Evolutionary conservation across 306 rosid species (phyloP), one percentile per base, ranked within the genome.

Genomic region (Quercus robur): DNA sequence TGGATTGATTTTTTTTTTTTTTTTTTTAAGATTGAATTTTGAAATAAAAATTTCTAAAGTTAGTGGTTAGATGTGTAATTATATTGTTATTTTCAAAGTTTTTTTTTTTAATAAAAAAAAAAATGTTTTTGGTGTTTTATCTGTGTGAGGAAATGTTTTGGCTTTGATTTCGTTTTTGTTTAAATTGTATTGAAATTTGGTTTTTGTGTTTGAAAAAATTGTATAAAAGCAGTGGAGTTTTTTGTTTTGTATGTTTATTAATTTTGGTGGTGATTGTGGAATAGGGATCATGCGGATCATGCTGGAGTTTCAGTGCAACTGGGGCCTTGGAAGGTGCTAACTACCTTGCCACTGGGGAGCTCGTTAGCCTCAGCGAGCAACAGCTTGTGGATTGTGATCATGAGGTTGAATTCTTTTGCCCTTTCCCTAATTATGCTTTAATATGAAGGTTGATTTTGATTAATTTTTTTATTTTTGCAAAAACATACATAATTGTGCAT

Each of bases 321-420:
- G 99, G 99, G 44, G 99, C 99, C 11, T 82, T 96, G 71, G 98
- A 96, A 91, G 99, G 99, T 85, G 98, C 98, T 71, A 88, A 93
- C 77, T 93, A 85, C 79, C 91, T 96, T 6, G 78, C 98, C 5
- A 93, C 97, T 0, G 92, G 99, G 31, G 77, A 93, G 52, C 99
- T 96, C 62, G 92, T 88, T 31, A 96, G 97, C 84, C 95, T 96
- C 63, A 96, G 99, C 80, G 99, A 96, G 85, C 99, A 96, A 78
- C 99, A 96, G 81, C 93, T 93, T 6, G 97, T 96, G 56, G 99
- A 96, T 80, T 96, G 99, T 77, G 99, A 96, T 85, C 98, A 93
- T 23, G 97, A 93, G 99, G 99, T 95, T 77, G 30, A 58, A 14
- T 26, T 59, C 31, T 38, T 49, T 31, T 26, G 1, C 25, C 33